These are phyloP conservation scores for Neurospora discreta DNA, from an alignment of 495 filamentous ascomycete genomes.

Conservation along the genomic window DNA sequence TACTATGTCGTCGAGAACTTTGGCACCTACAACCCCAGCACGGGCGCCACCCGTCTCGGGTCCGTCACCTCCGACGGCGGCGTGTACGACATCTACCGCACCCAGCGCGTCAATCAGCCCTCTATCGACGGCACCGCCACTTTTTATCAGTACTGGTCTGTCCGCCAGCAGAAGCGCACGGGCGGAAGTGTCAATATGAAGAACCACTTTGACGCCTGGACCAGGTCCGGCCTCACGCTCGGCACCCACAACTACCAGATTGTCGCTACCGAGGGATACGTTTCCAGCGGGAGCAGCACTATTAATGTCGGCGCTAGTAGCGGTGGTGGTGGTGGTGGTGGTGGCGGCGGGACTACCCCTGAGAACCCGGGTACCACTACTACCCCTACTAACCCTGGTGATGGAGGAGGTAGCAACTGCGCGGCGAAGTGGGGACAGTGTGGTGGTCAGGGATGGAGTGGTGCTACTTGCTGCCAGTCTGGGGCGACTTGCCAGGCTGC, in stretches of 20 bases:
- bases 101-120: constrained; percentile 46
- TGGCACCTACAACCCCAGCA: constrained; percentile 45
- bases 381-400: background rate
- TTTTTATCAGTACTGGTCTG: constrained; percentile 50
- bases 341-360: background rate
- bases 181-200: constrained; percentile 37
- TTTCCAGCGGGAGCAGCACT: constrained; percentile 36
- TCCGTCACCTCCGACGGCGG: constrained; percentile 46
- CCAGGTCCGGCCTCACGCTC: constrained; percentile 34
- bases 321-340: constrained; percentile 1
- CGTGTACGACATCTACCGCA: constrained; percentile 53
- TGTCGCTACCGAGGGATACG: constrained; percentile 47
- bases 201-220: constrained; percentile 59
- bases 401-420: constrained; percentile 9
- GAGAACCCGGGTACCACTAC: background rate
- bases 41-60: constrained; percentile 37
- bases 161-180: constrained; percentile 38
- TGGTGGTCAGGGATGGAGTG: constrained; percentile 36
- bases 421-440: constrained; percentile 35
- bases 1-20: constrained; percentile 51
- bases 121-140: constrained; percentile 45
- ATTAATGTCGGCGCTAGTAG: constrained; percentile 32
- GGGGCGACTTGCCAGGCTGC: constrained; percentile 30
- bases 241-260: constrained; percentile 48
- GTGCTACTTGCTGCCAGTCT: constrained; percentile 32